phyloP scores from a whole-genome alignment of 441 rosid species.

The Omphalea diandra region DNA sequence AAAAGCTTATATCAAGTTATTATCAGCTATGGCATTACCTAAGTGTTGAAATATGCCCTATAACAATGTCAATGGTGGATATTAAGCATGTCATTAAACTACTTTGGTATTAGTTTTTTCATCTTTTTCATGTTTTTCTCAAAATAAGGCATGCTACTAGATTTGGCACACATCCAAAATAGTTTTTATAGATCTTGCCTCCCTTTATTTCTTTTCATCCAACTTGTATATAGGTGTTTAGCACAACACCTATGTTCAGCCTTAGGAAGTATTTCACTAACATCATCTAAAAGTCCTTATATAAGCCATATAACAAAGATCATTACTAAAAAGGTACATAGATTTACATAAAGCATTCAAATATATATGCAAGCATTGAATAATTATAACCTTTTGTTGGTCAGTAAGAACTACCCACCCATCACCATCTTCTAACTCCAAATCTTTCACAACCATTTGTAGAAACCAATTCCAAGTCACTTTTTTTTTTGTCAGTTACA shows the following conservation, averaged over 20 bases:
- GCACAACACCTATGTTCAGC: background rate
- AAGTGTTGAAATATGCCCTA: too few relatives aligned
- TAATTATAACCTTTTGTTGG: background rate
- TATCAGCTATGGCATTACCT: background rate
- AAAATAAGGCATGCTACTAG: background rate
- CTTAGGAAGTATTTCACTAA: background rate
- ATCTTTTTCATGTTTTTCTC: too few relatives aligned
- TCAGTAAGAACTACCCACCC: background rate
- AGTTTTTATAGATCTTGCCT: background rate
- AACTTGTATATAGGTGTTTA: background rate
- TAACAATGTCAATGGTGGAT: background rate
- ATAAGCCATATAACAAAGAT: too few relatives aligned
- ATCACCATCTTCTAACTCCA: background rate
- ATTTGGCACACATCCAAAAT: background rate
- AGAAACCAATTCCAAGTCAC: background rate
- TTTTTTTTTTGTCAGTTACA: background rate
- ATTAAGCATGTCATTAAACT: background rate
- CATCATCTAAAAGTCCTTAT: background rate
- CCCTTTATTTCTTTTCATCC: background rate
- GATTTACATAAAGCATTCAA: too few relatives aligned
- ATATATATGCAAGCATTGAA: too few relatives aligned
- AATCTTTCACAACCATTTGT: background rate
- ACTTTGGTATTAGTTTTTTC: too few relatives aligned
- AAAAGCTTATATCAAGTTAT: too few relatives aligned
- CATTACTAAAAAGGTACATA: too few relatives aligned